Conservation (phyloP, 192 early-diverging fungal species). For the Coemansia sp. region DNA sequence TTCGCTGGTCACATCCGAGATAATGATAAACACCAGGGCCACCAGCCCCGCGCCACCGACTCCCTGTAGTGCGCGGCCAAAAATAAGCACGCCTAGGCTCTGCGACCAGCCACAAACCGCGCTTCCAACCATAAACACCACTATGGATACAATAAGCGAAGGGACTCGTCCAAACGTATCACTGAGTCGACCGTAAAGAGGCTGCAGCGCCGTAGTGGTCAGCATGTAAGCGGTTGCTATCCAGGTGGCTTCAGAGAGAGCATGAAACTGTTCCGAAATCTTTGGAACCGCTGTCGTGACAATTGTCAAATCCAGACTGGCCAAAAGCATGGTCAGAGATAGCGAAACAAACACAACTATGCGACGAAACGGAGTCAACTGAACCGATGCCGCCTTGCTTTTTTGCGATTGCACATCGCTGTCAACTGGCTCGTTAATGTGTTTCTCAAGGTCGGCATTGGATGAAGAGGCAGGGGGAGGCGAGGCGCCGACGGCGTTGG, state of each 20-base stretch:
- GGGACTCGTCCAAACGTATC: constrained; percentile 78
- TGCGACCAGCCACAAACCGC: constrained; percentile 53
- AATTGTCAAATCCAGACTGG: constrained; percentile 59
- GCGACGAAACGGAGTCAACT: constrained; percentile 10
- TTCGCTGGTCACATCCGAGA: constrained; percentile 58
- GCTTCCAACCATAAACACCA: constrained; percentile 54
- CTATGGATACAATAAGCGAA: constrained; percentile 52
- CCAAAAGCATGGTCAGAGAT: constrained; percentile 54
- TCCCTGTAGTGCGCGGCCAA: constrained; percentile 62
- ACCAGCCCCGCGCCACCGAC: constrained; percentile 65
- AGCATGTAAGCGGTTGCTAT: constrained; percentile 68
- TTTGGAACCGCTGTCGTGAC: constrained; percentile 58
- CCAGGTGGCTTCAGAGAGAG: constrained; percentile 65
- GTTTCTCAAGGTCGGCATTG: no score
- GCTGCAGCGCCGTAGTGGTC: constrained; percentile 68
- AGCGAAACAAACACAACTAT: constrained; percentile 38
- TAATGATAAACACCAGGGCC: constrained; percentile 58
- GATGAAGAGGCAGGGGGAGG: no score
- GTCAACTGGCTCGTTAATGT: no score
- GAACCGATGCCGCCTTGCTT: no score
- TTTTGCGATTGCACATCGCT: not conserved
- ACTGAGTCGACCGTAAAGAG: constrained; percentile 70
- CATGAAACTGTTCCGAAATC: constrained; percentile 57
- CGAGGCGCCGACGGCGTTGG: not conserved
- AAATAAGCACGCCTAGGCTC: constrained; percentile 62